Evolutionary conservation across 1,139 yeast species (phyloP), one percentile per base, ranked within the genome.

Genomic region (Saccharomyces hybrid): DNA sequence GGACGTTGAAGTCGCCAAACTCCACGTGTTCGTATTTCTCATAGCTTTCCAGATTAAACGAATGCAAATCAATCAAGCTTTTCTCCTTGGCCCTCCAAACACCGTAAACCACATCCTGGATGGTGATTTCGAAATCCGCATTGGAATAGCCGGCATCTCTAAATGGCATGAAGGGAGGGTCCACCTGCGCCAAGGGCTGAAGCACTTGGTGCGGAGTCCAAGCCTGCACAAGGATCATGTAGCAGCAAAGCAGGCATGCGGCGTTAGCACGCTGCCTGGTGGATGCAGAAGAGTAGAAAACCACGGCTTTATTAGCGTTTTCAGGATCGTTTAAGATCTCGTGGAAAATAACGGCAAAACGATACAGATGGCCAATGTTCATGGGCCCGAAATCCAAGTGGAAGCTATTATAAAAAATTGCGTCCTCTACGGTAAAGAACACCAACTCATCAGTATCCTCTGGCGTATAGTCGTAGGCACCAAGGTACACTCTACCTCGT

Each of bases 191-290:
- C 54, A 93, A 81, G 0, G 99, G 99, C 59, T 95, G 97, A 60
- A 93, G 75, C 0, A 93, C 99, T 70, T 93, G 93, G 71, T 93
- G 99, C 0, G 99, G 99, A 0, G 97, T 90, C 99, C 99, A 93
- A 16, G 91, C 86, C 70, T 93, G 99, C 16, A 93, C 91, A 57
- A 93, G 75, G 0, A 93, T 84, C 98, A 93, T 90, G 71, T 93
- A 93, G 66, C 98, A 89, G 61, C 97, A 88, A 54, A 93, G 76
- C 59, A 93, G 76, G 71, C 98, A 90, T 3, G 98, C 98, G 14
- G 98, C 95, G 67, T 95, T 93, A 9, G 98, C 84, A 62, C 99
- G 74, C 63, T 85, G 86, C 60, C 88, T 83, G 2, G 96, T 82
- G 46, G 87, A 83, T 0, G 93, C 83, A 2, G 89, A 78, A 14